Percentiles rank a stretch among this genome's conserved stretches.
Evolutionary conservation across 106 monocot genomes (phyloP).

Genomic region (Acorus gramineus): DNA sequence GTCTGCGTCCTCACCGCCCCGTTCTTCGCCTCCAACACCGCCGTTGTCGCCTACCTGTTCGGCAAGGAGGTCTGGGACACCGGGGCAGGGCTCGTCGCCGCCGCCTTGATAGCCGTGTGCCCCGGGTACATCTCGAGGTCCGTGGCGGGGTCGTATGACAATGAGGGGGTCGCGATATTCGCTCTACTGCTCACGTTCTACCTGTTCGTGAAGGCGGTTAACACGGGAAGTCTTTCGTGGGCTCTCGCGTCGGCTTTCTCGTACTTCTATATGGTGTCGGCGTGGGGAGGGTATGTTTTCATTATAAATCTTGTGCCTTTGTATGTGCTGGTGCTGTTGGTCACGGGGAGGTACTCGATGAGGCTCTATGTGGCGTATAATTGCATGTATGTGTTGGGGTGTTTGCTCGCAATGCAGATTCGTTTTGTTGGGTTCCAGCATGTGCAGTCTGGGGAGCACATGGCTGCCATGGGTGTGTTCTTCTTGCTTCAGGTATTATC

Average conservation of each 20-base stretch:
- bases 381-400: constrained; percentile 63
- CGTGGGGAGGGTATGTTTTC: constrained; percentile 79
- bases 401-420: constrained; percentile 78
- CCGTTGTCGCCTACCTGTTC: constrained; percentile 65
- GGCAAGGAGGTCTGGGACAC: constrained; percentile 67
- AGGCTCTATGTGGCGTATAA: constrained; percentile 69
- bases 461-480: constrained; percentile 77
- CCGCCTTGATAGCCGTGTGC: constrained; percentile 60
- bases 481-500: constrained; percentile 58
- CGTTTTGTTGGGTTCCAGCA: constrained; percentile 78
- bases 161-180: constrained; percentile 74
- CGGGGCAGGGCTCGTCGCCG: constrained; percentile 59
- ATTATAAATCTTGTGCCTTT: constrained; percentile 66
- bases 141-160: constrained; percentile 69
- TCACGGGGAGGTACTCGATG: constrained; percentile 74
- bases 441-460: constrained; percentile 82
- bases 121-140: constrained; percentile 76
- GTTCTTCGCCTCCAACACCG: constrained; percentile 73
- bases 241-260: constrained; percentile 56
- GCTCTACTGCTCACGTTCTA: constrained; percentile 66
- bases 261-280: constrained; percentile 84
- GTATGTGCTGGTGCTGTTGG: constrained; percentile 60
- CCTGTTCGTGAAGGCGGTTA: constrained; percentile 66
- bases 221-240: constrained; percentile 59
- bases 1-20: constrained; percentile 79